A percentile compares a stretch with the other conserved stretches of the same genome.
These are phyloP conservation scores for Scedosporium dehoogii DNA, from an alignment of 2,329 filamentous ascomycete genomes.

Conservation along the genomic window DNA sequence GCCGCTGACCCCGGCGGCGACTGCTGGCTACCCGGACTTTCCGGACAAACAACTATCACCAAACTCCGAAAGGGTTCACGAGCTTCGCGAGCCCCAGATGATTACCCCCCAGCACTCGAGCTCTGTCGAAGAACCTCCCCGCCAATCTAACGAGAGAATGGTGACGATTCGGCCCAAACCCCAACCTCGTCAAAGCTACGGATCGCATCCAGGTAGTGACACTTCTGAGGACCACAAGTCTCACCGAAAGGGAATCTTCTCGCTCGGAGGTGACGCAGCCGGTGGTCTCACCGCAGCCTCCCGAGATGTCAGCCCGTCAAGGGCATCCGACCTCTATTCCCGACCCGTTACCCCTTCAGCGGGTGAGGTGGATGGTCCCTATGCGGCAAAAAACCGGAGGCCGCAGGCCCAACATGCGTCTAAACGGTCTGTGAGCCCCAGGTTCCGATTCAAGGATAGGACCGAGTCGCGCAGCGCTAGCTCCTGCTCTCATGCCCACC, in stretches of 20 bases:
- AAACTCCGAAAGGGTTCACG: constrained; percentile 1
- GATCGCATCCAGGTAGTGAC: constrained; percentile 10
- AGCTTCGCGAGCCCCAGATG: constrained; percentile 26
- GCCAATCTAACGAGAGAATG: constrained; percentile 28
- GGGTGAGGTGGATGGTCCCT: constrained; percentile 75
- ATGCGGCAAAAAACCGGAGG: constrained; percentile 70
- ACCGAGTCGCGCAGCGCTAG: constrained; percentile 45
- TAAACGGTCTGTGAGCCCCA: constrained; percentile 57
- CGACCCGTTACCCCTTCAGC: constrained; percentile 64
- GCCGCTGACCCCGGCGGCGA: constrained; percentile 78
- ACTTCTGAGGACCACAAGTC: constrained; percentile 20
- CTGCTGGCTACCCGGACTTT: constrained; percentile 26
- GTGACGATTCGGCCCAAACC: constrained; percentile 32
- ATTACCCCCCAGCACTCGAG: constrained; percentile 61
- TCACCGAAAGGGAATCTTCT: constrained; percentile 47
- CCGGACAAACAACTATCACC: not conserved
- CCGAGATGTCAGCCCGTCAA: constrained; percentile 53
- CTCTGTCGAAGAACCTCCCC: constrained; percentile 40
- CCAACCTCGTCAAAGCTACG: constrained; percentile 26
- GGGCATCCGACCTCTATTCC: constrained; percentile 55
- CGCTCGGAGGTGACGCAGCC: constrained; percentile 23
- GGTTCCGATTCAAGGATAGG: constrained; percentile 79
- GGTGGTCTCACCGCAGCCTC: constrained; percentile 44
- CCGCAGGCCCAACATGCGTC: constrained; percentile 57
- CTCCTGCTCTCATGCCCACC: constrained; percentile 31